phyloP scores from a whole-genome alignment of 106 monocot genomes.

The Dendrobium nobile region DNA sequence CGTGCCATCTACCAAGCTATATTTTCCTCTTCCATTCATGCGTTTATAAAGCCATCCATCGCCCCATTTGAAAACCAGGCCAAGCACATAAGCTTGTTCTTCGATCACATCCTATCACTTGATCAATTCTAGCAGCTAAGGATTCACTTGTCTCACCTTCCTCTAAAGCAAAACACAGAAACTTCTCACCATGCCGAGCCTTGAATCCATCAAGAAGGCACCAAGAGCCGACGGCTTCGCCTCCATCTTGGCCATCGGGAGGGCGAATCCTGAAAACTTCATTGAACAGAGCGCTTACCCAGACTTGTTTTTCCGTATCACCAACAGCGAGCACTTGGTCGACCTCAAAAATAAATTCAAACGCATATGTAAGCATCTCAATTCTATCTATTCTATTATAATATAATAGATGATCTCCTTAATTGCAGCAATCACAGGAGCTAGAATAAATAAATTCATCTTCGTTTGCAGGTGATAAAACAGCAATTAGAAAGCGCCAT shows the following conservation, averaged over 20 bases:
- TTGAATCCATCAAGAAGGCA: constrained; percentile 5
- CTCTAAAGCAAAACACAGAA: background rate
- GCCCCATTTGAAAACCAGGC: background rate
- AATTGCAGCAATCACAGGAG: no score
- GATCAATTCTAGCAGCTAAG: no score
- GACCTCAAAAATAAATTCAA: constrained; percentile 10
- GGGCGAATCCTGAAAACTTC: background rate
- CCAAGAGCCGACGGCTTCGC: constrained; percentile 22
- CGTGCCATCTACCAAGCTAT: background rate
- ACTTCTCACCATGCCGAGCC: constrained; percentile 3
- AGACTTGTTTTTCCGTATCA: constrained; percentile 6
- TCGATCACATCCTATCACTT: background rate
- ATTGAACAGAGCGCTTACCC: constrained; percentile 10
- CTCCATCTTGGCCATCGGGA: constrained; percentile 7
- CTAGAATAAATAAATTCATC: background rate
- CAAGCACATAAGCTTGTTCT: background rate
- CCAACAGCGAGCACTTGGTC: constrained; percentile 10
- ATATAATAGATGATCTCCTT: constrained; percentile 1
- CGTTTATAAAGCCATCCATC: background rate
- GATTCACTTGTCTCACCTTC: background rate
- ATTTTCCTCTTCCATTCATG: background rate
- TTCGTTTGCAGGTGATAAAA: background rate
- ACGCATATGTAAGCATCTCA: background rate
- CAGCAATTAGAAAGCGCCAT: constrained; percentile 6
- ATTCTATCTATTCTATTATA: background rate